A percentile compares a stretch with the other conserved stretches of the same genome.
phyloP scores from a whole-genome alignment of 805 yeast species.

The Saccharomycopsis malanga region DNA sequence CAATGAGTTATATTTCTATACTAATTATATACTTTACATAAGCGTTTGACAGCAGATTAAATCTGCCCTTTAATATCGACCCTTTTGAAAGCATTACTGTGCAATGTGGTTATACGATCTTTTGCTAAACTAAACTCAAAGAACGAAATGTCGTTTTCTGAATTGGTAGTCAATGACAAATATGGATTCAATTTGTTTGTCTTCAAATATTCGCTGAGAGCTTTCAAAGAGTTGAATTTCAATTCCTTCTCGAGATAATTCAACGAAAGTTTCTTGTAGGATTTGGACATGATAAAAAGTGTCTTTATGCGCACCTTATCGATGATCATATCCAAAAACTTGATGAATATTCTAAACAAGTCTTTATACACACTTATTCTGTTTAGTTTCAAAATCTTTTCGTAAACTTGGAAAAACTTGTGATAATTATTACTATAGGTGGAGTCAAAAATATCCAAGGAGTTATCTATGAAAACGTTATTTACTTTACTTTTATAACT shows the following conservation, averaged over 20 bases:
- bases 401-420: constrained; percentile 40
- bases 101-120: constrained; percentile 31
- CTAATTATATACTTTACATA: too few species aligned
- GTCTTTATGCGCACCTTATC: constrained; percentile 52
- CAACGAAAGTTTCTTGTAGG: constrained; percentile 44
- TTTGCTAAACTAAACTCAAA: constrained; percentile 33
- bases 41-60: too few species aligned
- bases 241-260: constrained; percentile 35
- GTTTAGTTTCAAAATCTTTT: constrained; percentile 36
- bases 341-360: constrained; percentile 17
- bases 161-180: constrained; percentile 22
- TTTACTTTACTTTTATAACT: constrained; percentile 26
- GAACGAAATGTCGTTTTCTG: constrained; percentile 25
- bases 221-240: constrained; percentile 31
- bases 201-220: constrained; percentile 32
- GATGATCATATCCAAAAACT: constrained; percentile 47
- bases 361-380: constrained; percentile 22
- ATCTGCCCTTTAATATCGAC: constrained; percentile 91
- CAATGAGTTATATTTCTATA: too few species aligned
- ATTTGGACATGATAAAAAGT: constrained; percentile 46
- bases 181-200: constrained; percentile 33
- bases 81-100: constrained; percentile 38
- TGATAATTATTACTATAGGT: constrained; percentile 43
- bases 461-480: constrained; percentile 23
- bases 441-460: constrained; percentile 33